A percentile compares a stretch with the other conserved stretches of the same genome.
These are phyloP conservation scores for Trichoderma gracile DNA, from an alignment of 2,329 filamentous ascomycete species.

Conservation along the genomic window DNA sequence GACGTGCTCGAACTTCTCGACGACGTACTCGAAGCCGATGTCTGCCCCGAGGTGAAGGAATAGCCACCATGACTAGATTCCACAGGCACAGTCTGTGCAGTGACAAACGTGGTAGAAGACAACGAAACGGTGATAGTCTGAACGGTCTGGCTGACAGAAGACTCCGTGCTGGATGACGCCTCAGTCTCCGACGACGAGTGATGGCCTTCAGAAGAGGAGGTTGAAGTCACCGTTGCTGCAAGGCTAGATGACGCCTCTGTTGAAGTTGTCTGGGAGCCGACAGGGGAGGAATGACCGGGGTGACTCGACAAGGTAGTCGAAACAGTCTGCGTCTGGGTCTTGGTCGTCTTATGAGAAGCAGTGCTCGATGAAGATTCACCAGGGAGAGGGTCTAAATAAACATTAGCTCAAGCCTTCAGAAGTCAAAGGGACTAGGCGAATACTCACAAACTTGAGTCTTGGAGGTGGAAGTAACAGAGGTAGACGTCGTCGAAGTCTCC, in stretches of 20 bases:
- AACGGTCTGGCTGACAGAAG: constrained; percentile 2
- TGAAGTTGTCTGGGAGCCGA: neutral
- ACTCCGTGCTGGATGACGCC: neutral
- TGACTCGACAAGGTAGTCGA: constrained; percentile 1
- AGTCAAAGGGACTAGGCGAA: neutral
- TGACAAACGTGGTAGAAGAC: constrained; percentile 11
- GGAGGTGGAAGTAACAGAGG: constrained; percentile 17
- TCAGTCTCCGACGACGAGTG: neutral
- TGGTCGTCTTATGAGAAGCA: constrained; percentile 4
- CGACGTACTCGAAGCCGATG: neutral
- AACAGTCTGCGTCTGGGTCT: constrained; percentile 16
- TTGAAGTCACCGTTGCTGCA: neutral
- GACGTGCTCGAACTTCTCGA: neutral
- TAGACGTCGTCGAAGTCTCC: constrained; percentile 24
- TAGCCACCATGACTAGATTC: constrained; percentile 1
- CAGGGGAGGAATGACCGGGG: neutral
- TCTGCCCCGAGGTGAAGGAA: constrained; percentile 15
- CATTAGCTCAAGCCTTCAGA: neutral
- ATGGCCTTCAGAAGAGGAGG: neutral
- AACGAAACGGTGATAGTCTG: constrained; percentile 15
- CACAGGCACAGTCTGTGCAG: constrained; percentile 8
- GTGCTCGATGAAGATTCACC: constrained; percentile 16
- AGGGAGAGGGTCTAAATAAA: neutral
- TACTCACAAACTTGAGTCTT: constrained; percentile 26
- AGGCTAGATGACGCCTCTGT: neutral